Evolutionary conservation across 2,329 filamentous ascomycete species (phyloP).

Genomic region (Ceratocystis huliohia): DNA sequence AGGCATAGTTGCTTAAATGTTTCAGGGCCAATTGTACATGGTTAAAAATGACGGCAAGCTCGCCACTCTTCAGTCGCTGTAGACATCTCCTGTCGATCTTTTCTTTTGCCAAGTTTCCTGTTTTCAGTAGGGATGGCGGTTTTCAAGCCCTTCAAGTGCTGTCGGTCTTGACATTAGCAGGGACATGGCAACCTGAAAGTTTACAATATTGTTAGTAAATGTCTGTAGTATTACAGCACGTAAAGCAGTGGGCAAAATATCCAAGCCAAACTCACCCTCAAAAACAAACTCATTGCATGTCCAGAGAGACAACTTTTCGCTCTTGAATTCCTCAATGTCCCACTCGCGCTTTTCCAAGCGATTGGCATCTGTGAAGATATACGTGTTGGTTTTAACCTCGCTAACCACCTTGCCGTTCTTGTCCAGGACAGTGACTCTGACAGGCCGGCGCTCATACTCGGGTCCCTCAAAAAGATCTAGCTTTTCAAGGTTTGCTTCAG

Average conservation of each 20-base stretch:
- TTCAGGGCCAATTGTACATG: neutral
- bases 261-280: constrained; percentile 10
- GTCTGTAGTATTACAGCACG: neutral
- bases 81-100: neutral
- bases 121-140: too few relatives aligned
- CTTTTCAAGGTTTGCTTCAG: constrained; percentile 58
- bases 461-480: constrained; percentile 73
- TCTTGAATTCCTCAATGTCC: constrained; percentile 75
- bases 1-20: neutral
- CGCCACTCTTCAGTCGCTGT: neutral
- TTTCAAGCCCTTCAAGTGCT: neutral
- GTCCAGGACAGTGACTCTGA: constrained; percentile 41
- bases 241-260: constrained; percentile 6
- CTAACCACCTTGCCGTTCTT: constrained; percentile 32
- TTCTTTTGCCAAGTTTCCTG: neutral
- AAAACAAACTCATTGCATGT: constrained; percentile 30
- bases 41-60: neutral
- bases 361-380: constrained; percentile 45
- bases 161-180: neutral
- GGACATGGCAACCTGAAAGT: constrained; percentile 6
- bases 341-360: constrained; percentile 62
- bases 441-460: constrained; percentile 51
- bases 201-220: neutral
- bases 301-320: constrained; percentile 53
- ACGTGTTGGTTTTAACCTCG: constrained; percentile 45